Evolutionary conservation across 257 asterid genomes (phyloP), one percentile per base, ranked within the genome.

Genomic region (Jacaranda mimosifolia): DNA sequence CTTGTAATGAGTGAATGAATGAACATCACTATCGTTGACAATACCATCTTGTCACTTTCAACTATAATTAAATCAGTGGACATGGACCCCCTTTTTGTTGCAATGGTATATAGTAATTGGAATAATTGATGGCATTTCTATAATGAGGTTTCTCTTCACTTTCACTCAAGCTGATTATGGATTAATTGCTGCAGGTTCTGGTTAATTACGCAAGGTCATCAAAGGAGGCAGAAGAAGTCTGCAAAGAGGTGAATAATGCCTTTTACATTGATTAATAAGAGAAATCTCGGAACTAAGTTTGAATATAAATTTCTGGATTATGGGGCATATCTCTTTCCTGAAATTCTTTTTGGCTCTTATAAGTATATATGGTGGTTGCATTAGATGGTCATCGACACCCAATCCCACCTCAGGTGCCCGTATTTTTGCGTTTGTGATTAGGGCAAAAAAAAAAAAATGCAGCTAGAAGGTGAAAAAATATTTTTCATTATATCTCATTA

Each of bases 201-300:
- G 94, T 89, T 73, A 89, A 89, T 77, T 87, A 89, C 76, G 89
- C 94, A 36, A 87, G 94, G 83, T 89, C 94, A 35, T 87, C 92
- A 36, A 87, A 87, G 83, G 91, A 89, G 74, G 94, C 91, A n/a
- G 92, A 87, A 63, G 92, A 87, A 59, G 94, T 89, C 26, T 87
- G 84, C 74, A 83, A 72, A 75, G 82, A 79, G 86, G 86, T 83
- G 72, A 74, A 65, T 32, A 26, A 64, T 63, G 60, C 70, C 60
- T 26, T 32, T 5, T 45, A 56, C n/a, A 21, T 45, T n/a, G 1
- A 76, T 48, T 17, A 45, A 17, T 26, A 1, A 3, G 12, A 4
- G 57, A 32, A 56, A 10, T 4, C 9, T 58, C 3, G 77, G 18
- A 13, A 63, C 18, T 63, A 9, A 13, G 13, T 36, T 17, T 63